Evolutionary conservation across 2,329 filamentous ascomycete species (phyloP).

Genomic region (Xylariaceae sp.): DNA sequence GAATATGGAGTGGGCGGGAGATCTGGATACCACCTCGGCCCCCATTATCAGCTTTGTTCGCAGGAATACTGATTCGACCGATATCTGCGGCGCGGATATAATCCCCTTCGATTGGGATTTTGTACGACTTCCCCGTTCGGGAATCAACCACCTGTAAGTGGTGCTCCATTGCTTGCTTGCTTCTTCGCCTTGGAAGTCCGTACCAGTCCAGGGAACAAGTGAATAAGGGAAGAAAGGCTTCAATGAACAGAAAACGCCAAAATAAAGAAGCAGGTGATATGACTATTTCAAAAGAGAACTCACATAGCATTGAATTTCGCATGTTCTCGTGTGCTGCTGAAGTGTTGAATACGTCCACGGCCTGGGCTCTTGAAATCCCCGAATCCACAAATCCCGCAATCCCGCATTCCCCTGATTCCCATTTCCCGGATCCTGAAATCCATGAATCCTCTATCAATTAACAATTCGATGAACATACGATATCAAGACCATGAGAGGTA

Average conservation of each 20-base stretch:
- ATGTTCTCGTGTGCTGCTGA: neutral
- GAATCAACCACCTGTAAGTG: slow-evolving; percentile 30
- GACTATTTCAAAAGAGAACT: slow-evolving; percentile 10
- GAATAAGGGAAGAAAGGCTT: neutral
- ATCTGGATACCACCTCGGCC: slow-evolving; percentile 7
- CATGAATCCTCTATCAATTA: slow-evolving; percentile 11
- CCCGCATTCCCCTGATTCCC: slow-evolving; percentile 19
- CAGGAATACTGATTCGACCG: slow-evolving; percentile 23
- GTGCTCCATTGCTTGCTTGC: slow-evolving; percentile 23
- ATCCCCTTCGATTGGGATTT: slow-evolving; percentile 28
- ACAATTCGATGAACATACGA: neutral
- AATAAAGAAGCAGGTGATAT: neutral
- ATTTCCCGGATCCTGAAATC: slow-evolving; percentile 24
- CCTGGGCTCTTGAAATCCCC: slow-evolving; percentile 19
- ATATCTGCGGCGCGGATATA: slow-evolving; percentile 29
- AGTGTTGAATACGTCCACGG: slow-evolving; percentile 5
- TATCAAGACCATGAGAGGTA: no score
- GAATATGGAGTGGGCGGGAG: slow-evolving; percentile 24
- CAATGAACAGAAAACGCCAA: slow-evolving; percentile 9
- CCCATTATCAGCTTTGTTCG: slow-evolving; percentile 7
- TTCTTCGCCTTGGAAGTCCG: neutral
- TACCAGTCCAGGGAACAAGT: neutral
- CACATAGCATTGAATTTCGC: neutral
- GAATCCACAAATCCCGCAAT: slow-evolving; percentile 25
- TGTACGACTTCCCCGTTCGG: slow-evolving; percentile 32